Conservation (phyloP, 208 protist species). For the Wallacemonas sp. region DNA sequence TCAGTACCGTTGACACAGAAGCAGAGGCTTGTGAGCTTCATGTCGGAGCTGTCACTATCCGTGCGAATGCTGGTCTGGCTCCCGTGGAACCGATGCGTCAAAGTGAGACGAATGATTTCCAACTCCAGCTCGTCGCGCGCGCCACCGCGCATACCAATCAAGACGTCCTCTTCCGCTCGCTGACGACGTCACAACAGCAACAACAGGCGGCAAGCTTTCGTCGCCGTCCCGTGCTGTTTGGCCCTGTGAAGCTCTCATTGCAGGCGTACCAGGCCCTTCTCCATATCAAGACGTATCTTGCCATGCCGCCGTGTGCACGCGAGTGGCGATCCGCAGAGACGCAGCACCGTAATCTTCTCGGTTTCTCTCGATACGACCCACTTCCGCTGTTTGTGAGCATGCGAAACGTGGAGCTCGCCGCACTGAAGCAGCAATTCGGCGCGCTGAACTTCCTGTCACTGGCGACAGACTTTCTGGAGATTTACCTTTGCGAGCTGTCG, state of each 20-base stretch:
- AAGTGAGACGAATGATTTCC: no score
- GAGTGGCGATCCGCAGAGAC: no score
- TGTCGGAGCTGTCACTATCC: no score
- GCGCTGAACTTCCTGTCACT: slow-evolving; percentile 17
- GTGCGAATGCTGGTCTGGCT: no score
- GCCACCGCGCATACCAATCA: no score
- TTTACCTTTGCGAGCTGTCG: not conserved
- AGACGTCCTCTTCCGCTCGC: not conserved
- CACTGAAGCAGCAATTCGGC: slow-evolving; percentile 7
- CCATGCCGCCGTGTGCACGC: not conserved
- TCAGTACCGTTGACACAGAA: no score
- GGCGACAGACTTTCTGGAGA: not conserved
- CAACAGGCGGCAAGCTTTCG: not conserved
- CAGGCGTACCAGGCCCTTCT: not conserved
- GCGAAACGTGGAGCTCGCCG: not conserved
- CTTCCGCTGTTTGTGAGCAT: slow-evolving; percentile 1
- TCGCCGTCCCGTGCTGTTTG: not conserved
- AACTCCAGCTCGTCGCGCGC: no score
- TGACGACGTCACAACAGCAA: not conserved
- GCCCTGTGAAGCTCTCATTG: not conserved
- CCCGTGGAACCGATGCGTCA: no score
- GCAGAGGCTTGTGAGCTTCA: no score
- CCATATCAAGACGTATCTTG: not conserved
- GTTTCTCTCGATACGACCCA: no score
- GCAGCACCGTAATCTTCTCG: no score